These are phyloP conservation scores for Colletotrichum sublineola DNA, from an alignment of 2,329 filamentous ascomycete genomes.

Conservation along the genomic window DNA sequence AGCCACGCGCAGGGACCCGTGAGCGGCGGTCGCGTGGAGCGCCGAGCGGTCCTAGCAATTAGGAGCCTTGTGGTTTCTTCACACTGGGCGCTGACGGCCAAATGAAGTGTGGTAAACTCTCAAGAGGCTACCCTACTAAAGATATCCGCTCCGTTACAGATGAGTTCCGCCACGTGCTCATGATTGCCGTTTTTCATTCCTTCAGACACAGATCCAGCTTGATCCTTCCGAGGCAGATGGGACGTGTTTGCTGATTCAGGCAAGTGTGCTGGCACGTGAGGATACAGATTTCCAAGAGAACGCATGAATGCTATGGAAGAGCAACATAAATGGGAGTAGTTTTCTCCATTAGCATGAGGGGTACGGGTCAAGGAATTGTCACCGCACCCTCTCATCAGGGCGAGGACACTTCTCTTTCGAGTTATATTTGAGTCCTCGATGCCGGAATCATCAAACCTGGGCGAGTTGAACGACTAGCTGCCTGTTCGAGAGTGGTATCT, in stretches of 20 bases:
- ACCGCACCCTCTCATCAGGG: neutral
- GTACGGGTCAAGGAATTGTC: neutral
- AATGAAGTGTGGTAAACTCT: neutral
- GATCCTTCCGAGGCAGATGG: too few relatives aligned
- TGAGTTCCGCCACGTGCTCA: neutral
- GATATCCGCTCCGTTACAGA: neutral
- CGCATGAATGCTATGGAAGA: neutral
- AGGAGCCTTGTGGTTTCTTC: neutral
- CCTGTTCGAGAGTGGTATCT: neutral
- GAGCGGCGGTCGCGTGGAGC: neutral
- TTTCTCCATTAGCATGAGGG: too few relatives aligned
- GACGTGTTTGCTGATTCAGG: neutral
- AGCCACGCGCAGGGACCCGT: neutral
- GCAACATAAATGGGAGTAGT: neutral
- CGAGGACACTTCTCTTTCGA: neutral
- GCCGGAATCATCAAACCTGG: neutral
- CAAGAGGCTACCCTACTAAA: neutral
- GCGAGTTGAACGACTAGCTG: neutral
- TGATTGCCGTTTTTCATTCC: neutral
- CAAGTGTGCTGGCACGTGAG: neutral
- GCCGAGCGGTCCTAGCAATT: neutral
- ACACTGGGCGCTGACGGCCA: neutral
- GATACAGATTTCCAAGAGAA: neutral
- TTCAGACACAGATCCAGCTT: neutral
- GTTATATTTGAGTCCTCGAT: too few relatives aligned